These are phyloP conservation scores for Gossypium arboreum DNA, from an alignment of 345 rosid species.

Conservation along the genomic window DNA sequence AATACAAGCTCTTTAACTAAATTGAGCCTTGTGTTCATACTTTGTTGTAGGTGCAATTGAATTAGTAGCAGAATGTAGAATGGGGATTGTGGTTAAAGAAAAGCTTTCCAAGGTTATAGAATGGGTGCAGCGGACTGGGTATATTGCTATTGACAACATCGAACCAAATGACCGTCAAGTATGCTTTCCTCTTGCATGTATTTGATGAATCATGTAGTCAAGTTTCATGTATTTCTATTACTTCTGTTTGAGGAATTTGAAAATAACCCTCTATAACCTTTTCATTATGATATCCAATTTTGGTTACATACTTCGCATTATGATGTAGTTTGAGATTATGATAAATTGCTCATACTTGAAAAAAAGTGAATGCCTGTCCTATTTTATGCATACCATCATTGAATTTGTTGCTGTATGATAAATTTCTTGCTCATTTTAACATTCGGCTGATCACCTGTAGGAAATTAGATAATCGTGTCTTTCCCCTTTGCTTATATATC, in stretches of 20 bases:
- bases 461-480: not conserved
- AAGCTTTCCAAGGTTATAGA: conserved; percentile 42
- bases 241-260: not conserved
- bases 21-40: not conserved
- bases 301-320: not conserved
- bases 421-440: not conserved
- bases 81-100: conserved; percentile 30
- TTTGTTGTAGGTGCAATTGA: conserved; percentile 34
- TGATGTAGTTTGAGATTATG: not conserved
- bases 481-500: not conserved
- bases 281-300: not conserved
- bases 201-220: not conserved
- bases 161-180: conserved; percentile 20
- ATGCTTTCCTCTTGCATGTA: not conserved
- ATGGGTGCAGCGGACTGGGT: conserved; percentile 42
- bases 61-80: conserved; percentile 25
- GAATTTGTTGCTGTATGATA: not conserved
- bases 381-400: not conserved
- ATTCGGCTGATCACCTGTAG: not conserved
- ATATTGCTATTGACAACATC: conserved; percentile 12
- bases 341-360: not conserved
- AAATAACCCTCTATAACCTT: not conserved
- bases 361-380: not conserved
- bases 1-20: not conserved
- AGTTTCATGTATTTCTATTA: not conserved